A percentile compares a stretch with the other conserved stretches of the same genome.
These are phyloP conservation scores for Calocybe gambosa DNA, from an alignment of 1,284 basidiomycete genomes.

Conservation along the genomic window DNA sequence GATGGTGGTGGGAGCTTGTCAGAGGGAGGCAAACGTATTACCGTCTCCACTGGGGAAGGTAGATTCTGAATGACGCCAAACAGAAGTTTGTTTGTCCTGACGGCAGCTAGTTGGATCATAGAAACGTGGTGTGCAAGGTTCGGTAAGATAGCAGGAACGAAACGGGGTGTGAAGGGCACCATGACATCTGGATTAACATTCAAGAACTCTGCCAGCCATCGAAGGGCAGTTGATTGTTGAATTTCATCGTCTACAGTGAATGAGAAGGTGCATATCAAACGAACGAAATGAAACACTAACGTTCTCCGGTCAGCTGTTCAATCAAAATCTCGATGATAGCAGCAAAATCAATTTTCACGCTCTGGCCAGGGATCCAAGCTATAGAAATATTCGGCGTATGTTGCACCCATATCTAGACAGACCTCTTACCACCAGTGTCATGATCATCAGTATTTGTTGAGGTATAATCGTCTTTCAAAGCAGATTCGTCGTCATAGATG, in stretches of 20 bases:
- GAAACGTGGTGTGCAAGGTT: conserved; percentile 90
- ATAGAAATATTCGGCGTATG: conserved; percentile 8
- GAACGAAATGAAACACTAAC: conserved; percentile 42
- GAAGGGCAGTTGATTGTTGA: conserved; percentile 82
- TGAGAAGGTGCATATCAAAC: background rate
- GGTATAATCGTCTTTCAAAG: conserved; percentile 36
- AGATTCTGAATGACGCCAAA: conserved; percentile 82
- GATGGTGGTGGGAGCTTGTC: conserved; percentile 20
- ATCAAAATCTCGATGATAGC: conserved; percentile 94
- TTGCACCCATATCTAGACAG: background rate
- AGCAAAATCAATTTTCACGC: conserved; percentile 86
- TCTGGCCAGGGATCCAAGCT: conserved; percentile 92
- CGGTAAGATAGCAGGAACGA: conserved; percentile 89
- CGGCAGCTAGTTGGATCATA: conserved; percentile 85
- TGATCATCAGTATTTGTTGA: conserved; percentile 46
- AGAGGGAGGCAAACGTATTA: conserved; percentile 31
- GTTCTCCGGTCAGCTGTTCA: conserved; percentile 81
- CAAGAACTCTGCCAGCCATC: conserved; percentile 92
- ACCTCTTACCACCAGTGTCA: conserved; percentile 53
- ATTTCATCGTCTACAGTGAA: conserved; percentile 71
- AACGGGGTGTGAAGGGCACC: conserved; percentile 89
- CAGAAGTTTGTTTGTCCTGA: conserved; percentile 82
- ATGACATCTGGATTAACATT: conserved; percentile 87
- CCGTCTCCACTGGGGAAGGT: conserved; percentile 60
- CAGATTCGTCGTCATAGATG: conserved; percentile 38